phyloP scores from a whole-genome alignment of 2,329 filamentous ascomycete genomes.

The Paradendryphiella salina region DNA sequence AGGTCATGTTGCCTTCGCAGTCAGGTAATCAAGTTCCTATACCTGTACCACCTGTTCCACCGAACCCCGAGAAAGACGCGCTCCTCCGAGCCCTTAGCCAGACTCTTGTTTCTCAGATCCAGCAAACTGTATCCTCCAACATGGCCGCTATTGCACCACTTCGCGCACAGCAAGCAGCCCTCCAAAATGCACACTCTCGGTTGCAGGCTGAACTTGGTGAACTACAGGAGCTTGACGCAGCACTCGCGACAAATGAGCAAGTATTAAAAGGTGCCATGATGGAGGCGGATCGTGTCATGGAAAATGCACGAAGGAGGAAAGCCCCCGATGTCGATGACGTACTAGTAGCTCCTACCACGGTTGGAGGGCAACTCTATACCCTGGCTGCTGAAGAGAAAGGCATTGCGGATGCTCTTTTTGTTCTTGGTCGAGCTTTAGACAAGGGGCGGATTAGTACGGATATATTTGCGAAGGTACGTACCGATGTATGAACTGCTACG shows the following conservation, averaged over 20 bases:
- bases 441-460: constrained; percentile 69
- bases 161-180: constrained; percentile 75
- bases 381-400: constrained; percentile 87
- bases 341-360: constrained; percentile 89
- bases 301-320: constrained; percentile 67
- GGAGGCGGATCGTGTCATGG: constrained; percentile 77
- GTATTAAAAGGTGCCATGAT: constrained; percentile 77
- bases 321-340: constrained; percentile 85
- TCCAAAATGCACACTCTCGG: constrained; percentile 68
- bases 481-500: not conserved
- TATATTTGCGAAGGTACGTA: constrained; percentile 72
- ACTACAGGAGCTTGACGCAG: constrained; percentile 69
- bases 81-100: constrained; percentile 76
- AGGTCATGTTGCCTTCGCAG: constrained; percentile 59
- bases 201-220: constrained; percentile 75
- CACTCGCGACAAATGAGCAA: constrained; percentile 74
- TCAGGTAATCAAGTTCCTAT: constrained; percentile 54
- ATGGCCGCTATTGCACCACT: constrained; percentile 74
- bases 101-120: constrained; percentile 69
- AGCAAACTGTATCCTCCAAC: constrained; percentile 71
- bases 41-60: constrained; percentile 82
- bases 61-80: constrained; percentile 93
- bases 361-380: constrained; percentile 88
- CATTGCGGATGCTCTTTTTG: constrained; percentile 83
- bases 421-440: constrained; percentile 74